Conservation (phyloP, 2,329 filamentous ascomycete species). For the Pseudopithomyces maydicus region DNA sequence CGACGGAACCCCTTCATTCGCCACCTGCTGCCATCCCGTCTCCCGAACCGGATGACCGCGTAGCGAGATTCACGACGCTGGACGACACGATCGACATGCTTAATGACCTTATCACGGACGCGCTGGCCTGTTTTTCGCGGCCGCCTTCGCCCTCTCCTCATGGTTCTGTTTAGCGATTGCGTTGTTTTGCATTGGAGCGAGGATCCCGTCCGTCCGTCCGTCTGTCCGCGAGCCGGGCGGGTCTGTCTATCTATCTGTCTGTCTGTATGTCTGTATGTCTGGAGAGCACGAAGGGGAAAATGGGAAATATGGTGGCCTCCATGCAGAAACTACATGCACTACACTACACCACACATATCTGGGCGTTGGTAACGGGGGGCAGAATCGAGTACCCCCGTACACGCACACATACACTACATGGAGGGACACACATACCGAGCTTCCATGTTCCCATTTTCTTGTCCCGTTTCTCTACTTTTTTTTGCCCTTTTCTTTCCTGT, state of each 20-base stretch:
- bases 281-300: too few species aligned
- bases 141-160: slow-evolving; percentile 10
- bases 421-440: slow-evolving; percentile 18
- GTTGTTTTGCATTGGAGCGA: slow-evolving; percentile 6
- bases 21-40: slow-evolving; percentile 4
- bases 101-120: slow-evolving; percentile 42
- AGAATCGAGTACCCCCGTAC: too few species aligned
- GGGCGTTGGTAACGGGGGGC: slow-evolving; percentile 24
- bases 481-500: slow-evolving; percentile 33
- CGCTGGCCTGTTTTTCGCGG: slow-evolving; percentile 25
- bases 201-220: slow-evolving; percentile 4
- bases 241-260: too few species aligned
- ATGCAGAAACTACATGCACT: too few species aligned
- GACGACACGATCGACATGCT: slow-evolving; percentile 48
- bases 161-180: slow-evolving; percentile 9
- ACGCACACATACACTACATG: slow-evolving; percentile 17
- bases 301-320: too few species aligned
- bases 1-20: not conserved
- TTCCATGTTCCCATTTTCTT: slow-evolving; percentile 5
- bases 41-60: slow-evolving; percentile 20
- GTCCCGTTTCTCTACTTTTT: slow-evolving; percentile 15
- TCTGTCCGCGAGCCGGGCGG: too few species aligned
- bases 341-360: slow-evolving; percentile 27
- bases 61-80: slow-evolving; percentile 46
- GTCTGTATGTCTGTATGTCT: too few species aligned